Evolutionary conservation across 2,329 filamentous ascomycete genomes (phyloP).

Genomic region (Plectosphaerella sp.): DNA sequence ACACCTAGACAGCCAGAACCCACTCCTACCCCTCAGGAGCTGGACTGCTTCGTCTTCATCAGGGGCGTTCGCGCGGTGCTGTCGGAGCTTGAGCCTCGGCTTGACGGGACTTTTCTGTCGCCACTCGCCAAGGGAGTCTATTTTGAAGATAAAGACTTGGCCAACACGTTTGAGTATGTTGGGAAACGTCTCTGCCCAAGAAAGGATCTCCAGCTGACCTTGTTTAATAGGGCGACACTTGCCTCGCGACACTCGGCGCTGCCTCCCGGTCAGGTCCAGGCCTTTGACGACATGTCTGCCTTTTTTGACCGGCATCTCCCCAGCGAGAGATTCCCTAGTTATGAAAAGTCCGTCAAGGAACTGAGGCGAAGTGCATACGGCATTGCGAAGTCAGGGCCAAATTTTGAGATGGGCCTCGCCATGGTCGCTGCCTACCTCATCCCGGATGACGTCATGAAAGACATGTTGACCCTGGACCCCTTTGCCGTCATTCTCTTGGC

Average conservation of each 20-base stretch:
- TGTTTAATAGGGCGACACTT: no score
- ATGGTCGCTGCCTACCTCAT: slow-evolving; percentile 20
- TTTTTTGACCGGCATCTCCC: slow-evolving; percentile 1
- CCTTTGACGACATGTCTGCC: neutral
- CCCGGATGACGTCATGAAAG: slow-evolving; percentile 18
- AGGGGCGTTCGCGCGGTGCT: slow-evolving; percentile 4
- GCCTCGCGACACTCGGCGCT: no score
- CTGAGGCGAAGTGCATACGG: slow-evolving; percentile 14
- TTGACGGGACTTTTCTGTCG: neutral
- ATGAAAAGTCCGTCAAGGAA: slow-evolving; percentile 11
- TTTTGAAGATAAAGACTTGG: neutral
- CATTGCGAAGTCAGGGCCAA: slow-evolving; percentile 14
- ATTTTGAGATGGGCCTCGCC: slow-evolving; percentile 16
- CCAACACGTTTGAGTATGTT: neutral
- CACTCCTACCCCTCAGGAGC: neutral
- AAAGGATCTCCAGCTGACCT: no score
- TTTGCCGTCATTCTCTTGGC: slow-evolving; percentile 20
- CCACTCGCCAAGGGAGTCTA: neutral
- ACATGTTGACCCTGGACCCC: slow-evolving; percentile 16
- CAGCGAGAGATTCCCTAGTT: slow-evolving; percentile 11
- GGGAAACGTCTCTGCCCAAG: neutral
- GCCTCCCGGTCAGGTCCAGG: neutral
- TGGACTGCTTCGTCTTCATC: slow-evolving; percentile 7
- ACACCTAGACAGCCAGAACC: neutral
- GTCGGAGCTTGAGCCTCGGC: neutral